These are phyloP conservation scores for Penicillium capsulatum DNA, from an alignment of 2,329 filamentous ascomycete species.

Conservation along the genomic window DNA sequence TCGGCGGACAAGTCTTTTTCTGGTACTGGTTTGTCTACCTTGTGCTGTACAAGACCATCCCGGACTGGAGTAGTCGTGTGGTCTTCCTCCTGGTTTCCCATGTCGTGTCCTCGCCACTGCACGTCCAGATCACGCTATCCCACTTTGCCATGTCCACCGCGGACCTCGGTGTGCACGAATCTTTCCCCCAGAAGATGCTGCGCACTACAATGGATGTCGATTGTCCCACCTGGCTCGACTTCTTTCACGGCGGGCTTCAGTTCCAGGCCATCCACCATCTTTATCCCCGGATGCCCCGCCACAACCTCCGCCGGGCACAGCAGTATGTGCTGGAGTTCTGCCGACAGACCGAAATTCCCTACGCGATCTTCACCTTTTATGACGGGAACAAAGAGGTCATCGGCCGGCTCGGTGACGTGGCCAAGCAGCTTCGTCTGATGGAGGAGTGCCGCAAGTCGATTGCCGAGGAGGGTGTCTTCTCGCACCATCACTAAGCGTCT, in stretches of 20 bases:
- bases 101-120: conserved; percentile 72
- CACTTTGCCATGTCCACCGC: conserved; percentile 93
- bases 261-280: conserved; percentile 88
- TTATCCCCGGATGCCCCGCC: conserved; percentile 76
- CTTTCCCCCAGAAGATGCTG: conserved; percentile 85
- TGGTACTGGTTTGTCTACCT: conserved; percentile 84
- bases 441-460: conserved; percentile 64
- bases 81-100: conserved; percentile 76
- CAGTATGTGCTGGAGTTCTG: conserved; percentile 77
- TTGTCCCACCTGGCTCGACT: conserved; percentile 82
- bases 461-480: conserved; percentile 29
- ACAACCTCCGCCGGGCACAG: conserved; percentile 74
- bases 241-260: conserved; percentile 81
- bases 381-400: conserved; percentile 80
- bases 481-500: conserved; percentile 30
- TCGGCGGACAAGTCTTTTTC: conserved; percentile 72
- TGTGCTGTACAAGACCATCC: conserved; percentile 69
- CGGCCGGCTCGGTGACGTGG: conserved; percentile 69
- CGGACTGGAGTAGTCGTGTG: conserved; percentile 64
- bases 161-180: conserved; percentile 77
- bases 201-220: conserved; percentile 93
- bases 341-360: conserved; percentile 74
- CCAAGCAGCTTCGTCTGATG: conserved; percentile 71
- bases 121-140: conserved; percentile 85
- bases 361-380: conserved; percentile 79